Percentiles rank a stretch among this genome's conserved stretches.
Conservation (phyloP, 257 asterid species). For the Capsicum rhomboideum region DNA sequence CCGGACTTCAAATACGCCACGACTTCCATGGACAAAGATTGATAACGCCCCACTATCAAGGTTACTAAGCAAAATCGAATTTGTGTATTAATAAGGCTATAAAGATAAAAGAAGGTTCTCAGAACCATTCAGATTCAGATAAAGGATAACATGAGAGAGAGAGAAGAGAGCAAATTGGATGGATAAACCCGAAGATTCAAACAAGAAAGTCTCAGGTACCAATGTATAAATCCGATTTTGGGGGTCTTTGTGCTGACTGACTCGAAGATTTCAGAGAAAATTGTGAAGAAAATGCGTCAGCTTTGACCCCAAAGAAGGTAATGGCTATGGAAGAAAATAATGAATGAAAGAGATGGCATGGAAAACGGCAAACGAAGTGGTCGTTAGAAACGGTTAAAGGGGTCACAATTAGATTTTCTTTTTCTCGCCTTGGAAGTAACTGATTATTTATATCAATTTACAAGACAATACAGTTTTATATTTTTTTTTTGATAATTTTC, state of each 20-base stretch:
- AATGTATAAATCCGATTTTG: background rate
- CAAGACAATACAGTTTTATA: no score
- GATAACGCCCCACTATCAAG: background rate
- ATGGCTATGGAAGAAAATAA: background rate
- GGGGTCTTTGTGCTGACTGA: background rate
- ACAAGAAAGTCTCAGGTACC: background rate
- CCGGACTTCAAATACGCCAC: slow-evolving; percentile 54
- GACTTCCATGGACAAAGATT: background rate
- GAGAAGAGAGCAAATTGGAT: background rate
- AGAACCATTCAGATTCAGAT: background rate
- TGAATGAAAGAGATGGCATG: background rate
- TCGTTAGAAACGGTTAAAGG: background rate
- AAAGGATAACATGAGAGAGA: background rate
- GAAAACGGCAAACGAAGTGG: background rate
- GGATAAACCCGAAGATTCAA: background rate
- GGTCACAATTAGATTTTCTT: background rate
- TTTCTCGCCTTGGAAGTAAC: background rate
- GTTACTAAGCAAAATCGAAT: background rate
- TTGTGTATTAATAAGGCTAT: background rate
- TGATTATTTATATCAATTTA: no score
- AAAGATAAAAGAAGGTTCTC: background rate
- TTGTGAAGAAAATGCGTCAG: background rate
- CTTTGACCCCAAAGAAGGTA: background rate
- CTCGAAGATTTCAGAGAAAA: background rate
- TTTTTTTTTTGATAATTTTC: no score